phyloP scores from a whole-genome alignment of 192 early-diverging fungal genomes.

The Kappamyces sp. region DNA sequence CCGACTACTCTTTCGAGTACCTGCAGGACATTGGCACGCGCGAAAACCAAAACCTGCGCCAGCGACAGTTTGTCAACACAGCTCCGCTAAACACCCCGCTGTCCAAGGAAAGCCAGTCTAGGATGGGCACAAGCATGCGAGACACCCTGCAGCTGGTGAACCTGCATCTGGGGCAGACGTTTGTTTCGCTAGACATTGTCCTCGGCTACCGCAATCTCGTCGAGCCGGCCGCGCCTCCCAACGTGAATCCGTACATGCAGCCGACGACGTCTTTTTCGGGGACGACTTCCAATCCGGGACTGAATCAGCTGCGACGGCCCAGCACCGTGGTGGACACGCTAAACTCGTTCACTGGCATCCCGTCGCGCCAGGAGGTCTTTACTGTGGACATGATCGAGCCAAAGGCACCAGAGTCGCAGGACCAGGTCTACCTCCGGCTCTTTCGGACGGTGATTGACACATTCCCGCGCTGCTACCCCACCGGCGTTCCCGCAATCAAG shows the following conservation, averaged over 20 bases:
- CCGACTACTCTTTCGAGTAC: conserved; percentile 15
- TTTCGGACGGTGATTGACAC: conserved; percentile 64
- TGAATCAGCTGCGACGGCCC: neutral
- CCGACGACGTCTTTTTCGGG: neutral
- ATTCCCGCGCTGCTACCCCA: conserved; percentile 65
- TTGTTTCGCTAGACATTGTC: conserved; percentile 46
- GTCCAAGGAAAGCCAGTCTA: conserved; percentile 42
- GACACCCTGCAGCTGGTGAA: conserved; percentile 66
- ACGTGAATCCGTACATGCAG: neutral
- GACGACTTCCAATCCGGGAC: conserved; percentile 1
- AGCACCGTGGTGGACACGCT: conserved; percentile 12
- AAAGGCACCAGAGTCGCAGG: conserved; percentile 27
- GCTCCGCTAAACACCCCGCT: conserved; percentile 18
- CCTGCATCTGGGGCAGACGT: conserved; percentile 54
- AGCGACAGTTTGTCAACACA: neutral
- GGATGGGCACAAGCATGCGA: conserved; percentile 59
- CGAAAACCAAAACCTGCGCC: neutral
- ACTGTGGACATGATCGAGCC: conserved; percentile 1
- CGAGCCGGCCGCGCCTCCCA: neutral
- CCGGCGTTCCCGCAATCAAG: conserved; percentile 50
- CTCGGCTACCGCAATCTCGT: neutral
- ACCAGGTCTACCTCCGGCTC: conserved; percentile 24
- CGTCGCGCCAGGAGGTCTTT: conserved; percentile 11
- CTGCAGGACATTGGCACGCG: conserved; percentile 20
- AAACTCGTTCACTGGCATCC: conserved; percentile 9